Percentiles rank a stretch among this genome's conserved stretches.
Conservation (phyloP, 768 basidiomycete genomes). For the Neoboletus magnificus region DNA sequence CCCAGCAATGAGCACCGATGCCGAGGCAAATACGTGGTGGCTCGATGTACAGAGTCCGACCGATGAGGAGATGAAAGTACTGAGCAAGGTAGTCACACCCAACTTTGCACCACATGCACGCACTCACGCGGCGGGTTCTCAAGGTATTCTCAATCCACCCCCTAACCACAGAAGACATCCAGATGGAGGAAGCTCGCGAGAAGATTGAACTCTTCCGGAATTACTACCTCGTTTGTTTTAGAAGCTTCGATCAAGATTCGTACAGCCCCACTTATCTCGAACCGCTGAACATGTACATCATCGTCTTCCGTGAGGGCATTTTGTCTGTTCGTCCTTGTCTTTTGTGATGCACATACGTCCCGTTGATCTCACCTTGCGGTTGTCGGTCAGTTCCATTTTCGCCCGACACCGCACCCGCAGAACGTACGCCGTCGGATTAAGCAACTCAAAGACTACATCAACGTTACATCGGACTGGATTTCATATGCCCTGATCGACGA, state of each 20-base stretch:
- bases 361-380: background rate
- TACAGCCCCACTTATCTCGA: slow-evolving; percentile 97
- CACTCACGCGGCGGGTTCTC: slow-evolving; percentile 3
- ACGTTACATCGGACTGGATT: slow-evolving; percentile 99
- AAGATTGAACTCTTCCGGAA: slow-evolving; percentile 99
- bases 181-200: slow-evolving; percentile 99
- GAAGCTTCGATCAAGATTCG: slow-evolving; percentile 97
- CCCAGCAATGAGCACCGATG: slow-evolving; percentile 32
- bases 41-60: slow-evolving; percentile 90
- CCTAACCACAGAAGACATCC: slow-evolving; percentile 97
- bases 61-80: slow-evolving; percentile 97
- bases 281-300: slow-evolving; percentile 99
- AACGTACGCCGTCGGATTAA: slow-evolving; percentile 98
- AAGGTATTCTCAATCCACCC: slow-evolving; percentile 98
- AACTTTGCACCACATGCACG: background rate
- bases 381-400: slow-evolving; percentile 84
- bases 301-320: slow-evolving; percentile 96
- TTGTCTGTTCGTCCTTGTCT: slow-evolving; percentile 64
- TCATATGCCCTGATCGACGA: slow-evolving; percentile 99
- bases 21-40: slow-evolving; percentile 93
- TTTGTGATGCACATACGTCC: background rate
- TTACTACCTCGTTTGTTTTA: slow-evolving; percentile 98
- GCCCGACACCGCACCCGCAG: slow-evolving; percentile 95
- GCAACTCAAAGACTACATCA: slow-evolving; percentile 98
- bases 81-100: slow-evolving; percentile 67